Base-by-base conservation (phyloP, 1,139 yeast genomes). In the Yamadazyma friedrichii region DNA sequence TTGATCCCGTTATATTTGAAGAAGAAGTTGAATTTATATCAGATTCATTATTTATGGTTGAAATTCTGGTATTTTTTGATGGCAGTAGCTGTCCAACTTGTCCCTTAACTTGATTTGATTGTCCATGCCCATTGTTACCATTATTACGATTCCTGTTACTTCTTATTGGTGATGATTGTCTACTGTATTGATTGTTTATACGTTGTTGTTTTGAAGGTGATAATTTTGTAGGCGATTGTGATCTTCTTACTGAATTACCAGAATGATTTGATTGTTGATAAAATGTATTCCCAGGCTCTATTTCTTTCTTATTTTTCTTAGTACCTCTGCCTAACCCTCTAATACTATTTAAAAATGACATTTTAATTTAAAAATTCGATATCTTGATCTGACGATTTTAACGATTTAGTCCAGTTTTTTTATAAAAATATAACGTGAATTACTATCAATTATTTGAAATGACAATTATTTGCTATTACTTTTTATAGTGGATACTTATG, bases 301-400 rank as follows among this genome's bases (percentile, higher is more conserved):
- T 46, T 47, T 76, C 67, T 49, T 71, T 70, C 50, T 68, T 70
- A 44, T 62, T 64, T 61, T 81, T 81, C 51, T 80, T 80, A 28
- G 83, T 75, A 45, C 78, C 72, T 54, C 88, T 69, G 28, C 87
- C 86, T 46, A 82, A 74, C 20, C 88, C 87, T 56, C 86, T 70
- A 38, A 64, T 67, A 42, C 74, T 65, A 50, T 69, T 70, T 36
- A 72, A 59, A 48, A 72, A 72, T 16, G 77, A 72, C 78, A 72
- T 72, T 3, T 33, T 20, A n/a, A n/a, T 5, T 20, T 20, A 6
- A 20, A 20, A 20, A 6, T 20, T 20, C 8, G 24, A 6, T 6
- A 8, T 20, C 8, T 20, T 20, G 24, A 20, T 20, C 24, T 20
- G 24, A 20, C 8, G 8, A n/a, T n/a, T 20, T 20, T 20, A 8